Base-by-base conservation (phyloP, 2,329 filamentous ascomycete genomes). In the Diplodia corticola region DNA sequence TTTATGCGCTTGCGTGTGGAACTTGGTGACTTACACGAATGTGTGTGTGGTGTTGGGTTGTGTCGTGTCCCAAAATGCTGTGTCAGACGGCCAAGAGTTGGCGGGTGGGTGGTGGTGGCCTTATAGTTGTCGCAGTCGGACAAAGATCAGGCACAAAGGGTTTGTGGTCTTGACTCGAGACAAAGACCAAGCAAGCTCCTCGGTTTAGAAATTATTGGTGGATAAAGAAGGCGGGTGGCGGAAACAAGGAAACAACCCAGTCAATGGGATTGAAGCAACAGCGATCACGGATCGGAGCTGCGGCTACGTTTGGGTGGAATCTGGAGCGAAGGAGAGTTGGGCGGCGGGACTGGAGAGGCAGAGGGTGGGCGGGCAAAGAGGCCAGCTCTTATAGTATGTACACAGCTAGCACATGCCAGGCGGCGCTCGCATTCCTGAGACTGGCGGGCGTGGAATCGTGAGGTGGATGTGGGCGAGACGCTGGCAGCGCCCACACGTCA, bases 191-290 rank as follows among this genome's bases (percentile, higher is more conserved):
- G 28, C 57, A 61, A 35, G 57, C 57, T 49, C 12, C 51, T 57
- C 44, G 20, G 24, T 61, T 61, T 61, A 61, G 57, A 61, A 61
- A 61, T 61, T 61, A 61, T 49, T 33, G 40, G 57, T 28, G 44
- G 57, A 61, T 61, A 61, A 61, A 61, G 57, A 61, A 24, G 40
- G n/a, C 40, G 37, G 13, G 57, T 49, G 57, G 57, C 26, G 57
- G 35, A 61, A 61, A 61, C 57, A 61, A 50, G 57, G 57, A 61
- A 61, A 61, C 57, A 61, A 61, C 57, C 57, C 57, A 61, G 57
- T 61, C 57, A 49, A 61, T 61, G 57, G 57, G 57, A 61, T 49
- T 46, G 40, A 46, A 13, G 22, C 40, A 50, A 28, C 57, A 46
- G 17, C 44, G 57, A 61, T 61, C 57, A 44, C 57, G 22, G 57